phyloP scores from a whole-genome alignment of 169 alveolate species.

The Amoebophrya sp. region DNA sequence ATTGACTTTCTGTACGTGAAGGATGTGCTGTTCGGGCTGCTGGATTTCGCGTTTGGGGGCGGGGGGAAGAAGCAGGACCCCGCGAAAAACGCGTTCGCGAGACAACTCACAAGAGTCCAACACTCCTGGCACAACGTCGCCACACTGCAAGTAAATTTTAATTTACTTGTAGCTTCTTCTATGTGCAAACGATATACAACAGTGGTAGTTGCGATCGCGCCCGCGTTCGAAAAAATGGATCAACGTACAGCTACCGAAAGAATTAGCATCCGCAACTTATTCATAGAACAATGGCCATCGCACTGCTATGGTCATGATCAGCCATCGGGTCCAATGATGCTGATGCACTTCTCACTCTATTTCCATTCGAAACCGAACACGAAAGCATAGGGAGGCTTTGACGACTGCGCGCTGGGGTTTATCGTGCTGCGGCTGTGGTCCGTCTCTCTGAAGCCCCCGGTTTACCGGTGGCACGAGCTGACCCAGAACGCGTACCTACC shows the following conservation, averaged over 20 bases:
- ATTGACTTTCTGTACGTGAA: not conserved
- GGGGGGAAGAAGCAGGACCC: not conserved
- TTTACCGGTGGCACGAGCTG: not conserved
- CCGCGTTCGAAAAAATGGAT: too few relatives aligned
- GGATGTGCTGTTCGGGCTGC: not conserved
- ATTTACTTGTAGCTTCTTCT: too few relatives aligned
- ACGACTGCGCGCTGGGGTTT: not conserved
- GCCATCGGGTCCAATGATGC: too few relatives aligned
- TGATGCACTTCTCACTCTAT: too few relatives aligned
- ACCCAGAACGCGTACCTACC: not conserved
- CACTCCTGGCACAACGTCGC: not conserved
- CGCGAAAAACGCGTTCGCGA: not conserved
- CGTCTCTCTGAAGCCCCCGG: not conserved
- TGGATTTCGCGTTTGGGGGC: not conserved
- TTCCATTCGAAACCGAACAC: too few relatives aligned
- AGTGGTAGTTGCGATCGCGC: too few relatives aligned
- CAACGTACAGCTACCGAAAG: too few relatives aligned
- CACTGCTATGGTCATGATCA: too few relatives aligned
- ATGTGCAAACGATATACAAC: too few relatives aligned
- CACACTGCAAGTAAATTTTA: not conserved
- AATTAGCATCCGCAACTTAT: too few relatives aligned
- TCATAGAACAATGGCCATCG: too few relatives aligned
- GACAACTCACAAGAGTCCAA: not conserved
- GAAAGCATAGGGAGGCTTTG: not conserved
- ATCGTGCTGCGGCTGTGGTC: not conserved